phyloP scores from a whole-genome alignment of 177 flowering plant species.

The Tripterygium wilfordii region DNA sequence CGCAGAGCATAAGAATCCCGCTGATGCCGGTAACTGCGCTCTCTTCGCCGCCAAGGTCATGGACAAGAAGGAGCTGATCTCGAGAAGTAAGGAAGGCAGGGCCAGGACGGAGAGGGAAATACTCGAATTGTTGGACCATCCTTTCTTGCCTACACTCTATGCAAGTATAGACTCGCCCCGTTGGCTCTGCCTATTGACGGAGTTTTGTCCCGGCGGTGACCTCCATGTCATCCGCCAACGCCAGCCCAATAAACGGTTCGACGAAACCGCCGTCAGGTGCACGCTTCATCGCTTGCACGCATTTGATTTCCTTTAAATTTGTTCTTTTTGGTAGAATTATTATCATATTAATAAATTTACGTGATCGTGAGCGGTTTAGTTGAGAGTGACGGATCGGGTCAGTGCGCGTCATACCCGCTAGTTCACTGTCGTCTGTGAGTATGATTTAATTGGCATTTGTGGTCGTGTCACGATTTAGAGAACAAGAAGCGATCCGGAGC shows the following conservation, averaged over 20 bases:
- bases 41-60: constrained; percentile 77
- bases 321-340: background rate
- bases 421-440: too few species aligned
- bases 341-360: too few species aligned
- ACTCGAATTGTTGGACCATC: constrained; percentile 73
- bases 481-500: too few species aligned
- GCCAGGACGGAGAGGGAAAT: constrained; percentile 84
- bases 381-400: too few species aligned
- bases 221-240: constrained; percentile 88
- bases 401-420: too few species aligned
- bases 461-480: too few species aligned
- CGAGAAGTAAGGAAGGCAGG: constrained; percentile 68
- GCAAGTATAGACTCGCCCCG: constrained; percentile 51
- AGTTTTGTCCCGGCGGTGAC: constrained; percentile 98
- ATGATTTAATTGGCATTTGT: too few species aligned
- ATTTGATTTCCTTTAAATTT: background rate
- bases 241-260: constrained; percentile 65
- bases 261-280: constrained; percentile 68
- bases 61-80: constrained; percentile 74
- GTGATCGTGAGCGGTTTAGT: too few species aligned
- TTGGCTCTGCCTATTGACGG: constrained; percentile 75
- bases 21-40: constrained; percentile 6
- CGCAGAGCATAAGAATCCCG: constrained; percentile 45
- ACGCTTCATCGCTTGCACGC: constrained; percentile 7
- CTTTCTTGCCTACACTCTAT: constrained; percentile 77